Conservation (phyloP, 1,284 basidiomycete species). For the Entoloma clypeatum region DNA sequence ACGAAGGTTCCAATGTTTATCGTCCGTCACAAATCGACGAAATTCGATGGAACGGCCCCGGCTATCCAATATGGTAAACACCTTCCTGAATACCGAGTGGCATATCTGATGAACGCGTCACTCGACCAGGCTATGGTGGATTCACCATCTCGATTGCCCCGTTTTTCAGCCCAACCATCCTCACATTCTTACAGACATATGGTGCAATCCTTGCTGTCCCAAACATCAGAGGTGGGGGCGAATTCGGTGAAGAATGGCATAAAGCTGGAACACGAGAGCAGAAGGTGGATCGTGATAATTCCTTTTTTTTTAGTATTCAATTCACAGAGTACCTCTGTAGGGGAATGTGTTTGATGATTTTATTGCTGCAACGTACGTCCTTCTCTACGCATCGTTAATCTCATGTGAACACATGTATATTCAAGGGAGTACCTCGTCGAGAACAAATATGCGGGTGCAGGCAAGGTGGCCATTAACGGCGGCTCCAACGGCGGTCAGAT, state of each 20-base stretch:
- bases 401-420: slow-evolving; percentile 4
- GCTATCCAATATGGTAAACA: slow-evolving; percentile 73
- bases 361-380: slow-evolving; percentile 68
- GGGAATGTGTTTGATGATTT: slow-evolving; percentile 81
- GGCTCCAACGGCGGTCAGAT: slow-evolving; percentile 71
- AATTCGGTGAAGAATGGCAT: slow-evolving; percentile 85
- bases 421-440: slow-evolving; percentile 66
- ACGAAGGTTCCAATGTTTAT: slow-evolving; percentile 87
- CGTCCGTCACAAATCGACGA: slow-evolving; percentile 70
- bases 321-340: slow-evolving; percentile 21
- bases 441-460: slow-evolving; percentile 65
- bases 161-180: slow-evolving; percentile 67
- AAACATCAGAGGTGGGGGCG: slow-evolving; percentile 79
- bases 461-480: slow-evolving; percentile 77
- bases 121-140: slow-evolving; percentile 65
- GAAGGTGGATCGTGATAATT: slow-evolving; percentile 45
- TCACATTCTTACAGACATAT: slow-evolving; percentile 77
- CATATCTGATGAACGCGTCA: background rate
- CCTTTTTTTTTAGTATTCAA: slow-evolving; percentile 1
- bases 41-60: slow-evolving; percentile 74
- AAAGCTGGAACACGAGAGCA: slow-evolving; percentile 64
- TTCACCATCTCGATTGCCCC: slow-evolving; percentile 74
- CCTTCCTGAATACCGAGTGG: background rate
- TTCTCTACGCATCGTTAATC: slow-evolving; percentile 1
- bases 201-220: slow-evolving; percentile 72